Evolutionary conservation across 2,329 filamentous ascomycete genomes (phyloP).

Genomic region (Fusarium lateritium): DNA sequence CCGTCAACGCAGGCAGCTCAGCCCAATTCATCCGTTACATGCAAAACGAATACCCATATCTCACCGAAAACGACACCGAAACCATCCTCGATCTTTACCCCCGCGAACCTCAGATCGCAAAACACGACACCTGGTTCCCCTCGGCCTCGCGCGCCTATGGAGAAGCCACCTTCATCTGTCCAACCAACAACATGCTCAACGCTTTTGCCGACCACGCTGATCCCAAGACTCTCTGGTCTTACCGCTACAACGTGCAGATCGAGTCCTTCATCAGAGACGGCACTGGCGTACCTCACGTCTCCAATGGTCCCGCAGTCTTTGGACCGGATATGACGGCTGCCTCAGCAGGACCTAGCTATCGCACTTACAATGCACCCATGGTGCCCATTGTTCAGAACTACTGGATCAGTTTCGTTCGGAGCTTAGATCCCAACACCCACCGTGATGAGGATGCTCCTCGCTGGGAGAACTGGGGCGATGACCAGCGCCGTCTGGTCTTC

Average conservation of each 20-base stretch:
- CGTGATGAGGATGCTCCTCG: slow-evolving; percentile 53
- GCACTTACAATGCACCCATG: slow-evolving; percentile 60
- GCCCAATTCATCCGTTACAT: slow-evolving; percentile 59
- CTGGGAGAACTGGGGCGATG: slow-evolving; percentile 60
- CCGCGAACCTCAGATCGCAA: slow-evolving; percentile 52
- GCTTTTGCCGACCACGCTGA: slow-evolving; percentile 46
- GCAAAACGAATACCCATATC: slow-evolving; percentile 62
- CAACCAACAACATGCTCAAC: slow-evolving; percentile 57
- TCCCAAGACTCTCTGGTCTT: slow-evolving; percentile 58
- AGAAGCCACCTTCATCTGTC: slow-evolving; percentile 63
- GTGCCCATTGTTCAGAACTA: slow-evolving; percentile 65
- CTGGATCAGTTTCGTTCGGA: slow-evolving; percentile 64
- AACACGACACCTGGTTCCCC: slow-evolving; percentile 62
- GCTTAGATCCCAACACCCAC: slow-evolving; percentile 61
- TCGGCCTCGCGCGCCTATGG: slow-evolving; percentile 60
- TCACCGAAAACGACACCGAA: slow-evolving; percentile 55
- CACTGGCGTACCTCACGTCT: slow-evolving; percentile 64
- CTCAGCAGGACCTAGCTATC: slow-evolving; percentile 55
- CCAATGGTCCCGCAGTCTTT: slow-evolving; percentile 64
- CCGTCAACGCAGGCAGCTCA: slow-evolving; percentile 54
- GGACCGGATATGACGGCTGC: slow-evolving; percentile 56
- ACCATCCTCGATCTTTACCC: slow-evolving; percentile 60
- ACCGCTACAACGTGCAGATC: slow-evolving; percentile 66
- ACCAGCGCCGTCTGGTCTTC: slow-evolving; percentile 55
- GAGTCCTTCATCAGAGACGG: slow-evolving; percentile 54